These are phyloP conservation scores for Vickermania ingenoplastis DNA, from an alignment of 208 protist genomes.

Conservation along the genomic window DNA sequence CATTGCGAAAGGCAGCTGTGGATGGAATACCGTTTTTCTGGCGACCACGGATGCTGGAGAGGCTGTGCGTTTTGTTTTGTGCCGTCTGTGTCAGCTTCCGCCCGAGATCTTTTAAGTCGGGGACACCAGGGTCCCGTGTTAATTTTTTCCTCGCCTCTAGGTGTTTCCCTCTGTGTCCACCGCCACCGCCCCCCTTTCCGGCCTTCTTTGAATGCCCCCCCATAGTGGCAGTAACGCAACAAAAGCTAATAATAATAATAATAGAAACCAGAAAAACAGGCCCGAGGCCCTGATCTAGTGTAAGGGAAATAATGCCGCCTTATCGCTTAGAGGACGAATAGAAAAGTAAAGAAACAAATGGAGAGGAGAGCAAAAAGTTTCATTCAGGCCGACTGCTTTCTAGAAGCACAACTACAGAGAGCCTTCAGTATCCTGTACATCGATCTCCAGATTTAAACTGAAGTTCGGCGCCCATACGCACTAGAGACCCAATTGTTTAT, in stretches of 20 bases:
- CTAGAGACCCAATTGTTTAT: too few species aligned
- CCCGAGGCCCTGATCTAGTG: too few species aligned
- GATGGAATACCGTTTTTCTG: too few species aligned
- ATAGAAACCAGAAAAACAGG: not conserved
- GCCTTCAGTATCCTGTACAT: too few species aligned
- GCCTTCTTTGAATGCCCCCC: constrained; percentile 84
- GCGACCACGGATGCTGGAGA: constrained; percentile 43
- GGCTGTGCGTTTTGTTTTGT: constrained; percentile 51
- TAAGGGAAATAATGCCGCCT: too few species aligned
- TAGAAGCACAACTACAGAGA: too few species aligned
- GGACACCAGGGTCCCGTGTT: constrained; percentile 71
- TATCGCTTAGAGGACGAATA: not conserved
- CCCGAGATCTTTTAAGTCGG: constrained; percentile 57
- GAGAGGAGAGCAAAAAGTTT: too few species aligned
- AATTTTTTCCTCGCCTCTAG: constrained; percentile 35
- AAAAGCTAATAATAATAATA: not conserved
- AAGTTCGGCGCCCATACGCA: too few species aligned
- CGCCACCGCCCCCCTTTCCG: constrained; percentile 55
- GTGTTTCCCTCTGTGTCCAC: constrained; percentile 19
- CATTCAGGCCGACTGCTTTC: too few species aligned
- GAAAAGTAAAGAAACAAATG: not conserved
- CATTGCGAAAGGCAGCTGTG: too few species aligned
- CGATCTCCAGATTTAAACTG: too few species aligned
- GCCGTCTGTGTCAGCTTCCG: constrained; percentile 54
- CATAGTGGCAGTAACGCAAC: constrained; percentile 21